phyloP scores from a whole-genome alignment of 805 yeast species.

The Torulaspora quercuum region DNA sequence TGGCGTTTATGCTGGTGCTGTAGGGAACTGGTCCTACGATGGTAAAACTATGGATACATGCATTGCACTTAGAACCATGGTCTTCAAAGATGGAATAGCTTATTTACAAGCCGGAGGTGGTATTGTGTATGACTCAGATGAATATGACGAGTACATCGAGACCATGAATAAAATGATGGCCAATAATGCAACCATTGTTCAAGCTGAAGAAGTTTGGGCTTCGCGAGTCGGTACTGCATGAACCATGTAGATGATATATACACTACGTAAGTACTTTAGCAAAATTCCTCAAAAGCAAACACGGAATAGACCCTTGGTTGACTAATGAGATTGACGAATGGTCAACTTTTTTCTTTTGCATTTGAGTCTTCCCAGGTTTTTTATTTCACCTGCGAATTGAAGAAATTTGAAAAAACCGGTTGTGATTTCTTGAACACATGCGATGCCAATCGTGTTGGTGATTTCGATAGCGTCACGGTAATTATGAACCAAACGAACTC shows the following conservation, averaged over 20 bases:
- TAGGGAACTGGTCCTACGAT: slow-evolving; percentile 96
- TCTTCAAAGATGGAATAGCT: slow-evolving; percentile 83
- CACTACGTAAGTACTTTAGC: no score
- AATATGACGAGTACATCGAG: slow-evolving; percentile 90
- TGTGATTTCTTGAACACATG: no score
- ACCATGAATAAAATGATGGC: slow-evolving; percentile 97
- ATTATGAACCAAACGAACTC: slow-evolving; percentile 17
- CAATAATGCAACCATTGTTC: slow-evolving; percentile 82
- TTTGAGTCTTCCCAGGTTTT: no score
- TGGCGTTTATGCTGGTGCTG: slow-evolving; percentile 98
- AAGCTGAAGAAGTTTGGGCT: slow-evolving; percentile 81
- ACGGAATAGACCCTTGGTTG: no score
- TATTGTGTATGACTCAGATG: slow-evolving; percentile 92
- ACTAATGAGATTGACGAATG: no score
- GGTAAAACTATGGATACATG: slow-evolving; percentile 96
- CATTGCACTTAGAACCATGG: slow-evolving; percentile 96
- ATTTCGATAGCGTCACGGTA: not conserved
- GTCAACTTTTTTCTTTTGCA: no score
- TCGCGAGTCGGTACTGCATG: slow-evolving; percentile 38
- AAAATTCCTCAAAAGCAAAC: no score
- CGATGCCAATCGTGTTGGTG: no score
- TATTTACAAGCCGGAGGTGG: slow-evolving; percentile 99
- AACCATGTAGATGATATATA: no score
- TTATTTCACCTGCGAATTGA: no score
- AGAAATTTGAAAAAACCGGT: no score